Evolutionary conservation across 768 basidiomycete genomes (phyloP).

Genomic region (Leccinum variicolor): DNA sequence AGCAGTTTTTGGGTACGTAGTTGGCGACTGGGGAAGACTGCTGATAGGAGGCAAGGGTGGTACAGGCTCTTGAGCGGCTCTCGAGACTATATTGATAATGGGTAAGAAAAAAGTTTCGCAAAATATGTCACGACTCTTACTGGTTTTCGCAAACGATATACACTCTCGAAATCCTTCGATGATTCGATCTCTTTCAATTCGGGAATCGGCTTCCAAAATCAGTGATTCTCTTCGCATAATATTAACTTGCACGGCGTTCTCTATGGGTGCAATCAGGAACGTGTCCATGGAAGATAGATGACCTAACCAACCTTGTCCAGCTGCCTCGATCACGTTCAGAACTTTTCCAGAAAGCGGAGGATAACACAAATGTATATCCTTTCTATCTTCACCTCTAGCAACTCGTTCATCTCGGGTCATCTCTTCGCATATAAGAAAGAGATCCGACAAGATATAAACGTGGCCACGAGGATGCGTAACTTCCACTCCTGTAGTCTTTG

Average conservation of each 20-base stretch:
- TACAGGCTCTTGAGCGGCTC: slow-evolving; percentile 58
- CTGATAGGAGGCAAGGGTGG: slow-evolving; percentile 60
- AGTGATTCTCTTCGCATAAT: slow-evolving; percentile 90
- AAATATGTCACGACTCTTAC: slow-evolving; percentile 42
- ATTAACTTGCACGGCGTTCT: slow-evolving; percentile 67
- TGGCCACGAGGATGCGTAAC: slow-evolving; percentile 76
- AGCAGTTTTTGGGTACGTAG: not conserved
- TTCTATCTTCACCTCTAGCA: slow-evolving; percentile 47
- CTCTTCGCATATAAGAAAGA: slow-evolving; percentile 87
- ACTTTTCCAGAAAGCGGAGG: slow-evolving; percentile 96
- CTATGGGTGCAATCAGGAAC: slow-evolving; percentile 38
- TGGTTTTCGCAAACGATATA: slow-evolving; percentile 70
- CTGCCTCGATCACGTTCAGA: slow-evolving; percentile 62
- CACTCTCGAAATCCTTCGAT: slow-evolving; percentile 75
- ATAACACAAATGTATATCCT: slow-evolving; percentile 91
- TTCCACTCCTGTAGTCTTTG: slow-evolving; percentile 70
- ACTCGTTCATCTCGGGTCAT: slow-evolving; percentile 66
- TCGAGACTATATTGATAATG: slow-evolving; percentile 42
- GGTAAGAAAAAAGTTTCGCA: slow-evolving; percentile 3
- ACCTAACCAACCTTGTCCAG: slow-evolving; percentile 51
- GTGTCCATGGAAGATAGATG: slow-evolving; percentile 1
- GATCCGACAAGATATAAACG: slow-evolving; percentile 86
- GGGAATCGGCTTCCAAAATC: slow-evolving; percentile 58
- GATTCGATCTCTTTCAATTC: slow-evolving; percentile 57
- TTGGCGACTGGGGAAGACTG: slow-evolving; percentile 27